A percentile compares a stretch with the other conserved stretches of the same genome.
These are phyloP conservation scores for Phyllosticta citrichinensis DNA, from an alignment of 2,329 filamentous ascomycete species.

Conservation along the genomic window DNA sequence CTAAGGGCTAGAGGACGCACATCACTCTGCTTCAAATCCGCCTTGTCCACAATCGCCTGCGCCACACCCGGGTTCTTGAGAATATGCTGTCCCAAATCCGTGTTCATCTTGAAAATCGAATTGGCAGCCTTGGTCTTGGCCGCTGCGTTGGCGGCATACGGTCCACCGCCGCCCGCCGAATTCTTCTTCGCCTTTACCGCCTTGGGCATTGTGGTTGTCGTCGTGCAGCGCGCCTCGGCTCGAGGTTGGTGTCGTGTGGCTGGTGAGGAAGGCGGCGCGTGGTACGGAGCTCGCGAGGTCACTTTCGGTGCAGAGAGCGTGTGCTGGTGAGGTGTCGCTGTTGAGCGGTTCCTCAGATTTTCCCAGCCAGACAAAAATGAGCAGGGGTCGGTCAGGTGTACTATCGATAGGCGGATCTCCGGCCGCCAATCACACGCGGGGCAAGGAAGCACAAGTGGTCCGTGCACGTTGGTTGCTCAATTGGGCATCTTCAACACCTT, in stretches of 20 bases:
- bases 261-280: too few relatives aligned
- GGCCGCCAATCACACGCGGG: neutral
- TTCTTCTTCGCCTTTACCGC: conserved; percentile 28
- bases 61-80: conserved; percentile 19
- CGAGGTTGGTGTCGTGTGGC: too few relatives aligned
- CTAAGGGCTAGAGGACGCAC: neutral
- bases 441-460: neutral
- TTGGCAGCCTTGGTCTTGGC: conserved; percentile 48
- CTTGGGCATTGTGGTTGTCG: conserved; percentile 34
- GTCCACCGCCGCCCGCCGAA: conserved; percentile 25
- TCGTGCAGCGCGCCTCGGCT: neutral
- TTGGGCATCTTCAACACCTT: too few relatives aligned
- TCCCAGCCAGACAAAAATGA: neutral
- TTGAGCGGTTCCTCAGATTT: neutral
- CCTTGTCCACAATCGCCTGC: conserved; percentile 72
- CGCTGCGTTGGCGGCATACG: conserved; percentile 35
- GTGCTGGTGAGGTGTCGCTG: neutral
- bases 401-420: neutral
- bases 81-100: conserved; percentile 80
- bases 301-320: neutral
- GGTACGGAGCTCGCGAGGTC: neutral
- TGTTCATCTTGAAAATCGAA: conserved; percentile 86
- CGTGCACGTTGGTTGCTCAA: neutral
- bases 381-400: neutral
- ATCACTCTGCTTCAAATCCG: conserved; percentile 79